A percentile compares a stretch with the other conserved stretches of the same genome.
These are phyloP conservation scores for Calamus simplicifolius DNA, from an alignment of 176 grass and related monocot genomes.

Conservation along the genomic window DNA sequence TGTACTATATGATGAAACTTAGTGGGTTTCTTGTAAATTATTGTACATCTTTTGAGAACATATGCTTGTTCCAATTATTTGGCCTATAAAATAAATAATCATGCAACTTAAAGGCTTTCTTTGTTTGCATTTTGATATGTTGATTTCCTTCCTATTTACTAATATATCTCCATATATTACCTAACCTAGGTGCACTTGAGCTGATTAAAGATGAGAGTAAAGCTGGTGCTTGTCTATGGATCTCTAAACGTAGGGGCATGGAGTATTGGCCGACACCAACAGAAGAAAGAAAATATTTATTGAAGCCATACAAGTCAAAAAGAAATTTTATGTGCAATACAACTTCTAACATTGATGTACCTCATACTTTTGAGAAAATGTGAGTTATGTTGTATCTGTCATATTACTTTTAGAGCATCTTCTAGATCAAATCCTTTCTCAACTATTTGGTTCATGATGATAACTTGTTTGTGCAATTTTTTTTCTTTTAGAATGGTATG, in stretches of 20 bases:
- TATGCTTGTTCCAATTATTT: too few species aligned
- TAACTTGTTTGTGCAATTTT: too few species aligned
- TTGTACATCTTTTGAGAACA: too few species aligned
- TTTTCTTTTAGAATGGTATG: too few species aligned
- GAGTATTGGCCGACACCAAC: slow-evolving; percentile 82
- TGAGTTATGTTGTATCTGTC: slow-evolving; percentile 34
- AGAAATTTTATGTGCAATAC: slow-evolving; percentile 34
- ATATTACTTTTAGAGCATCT: background rate
- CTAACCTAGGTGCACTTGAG: slow-evolving; percentile 55
- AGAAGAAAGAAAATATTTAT: slow-evolving; percentile 55
- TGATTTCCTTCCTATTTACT: background rate
- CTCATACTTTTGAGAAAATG: slow-evolving; percentile 86
- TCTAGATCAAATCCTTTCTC: too few species aligned
- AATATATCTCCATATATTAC: background rate
- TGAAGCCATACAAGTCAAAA: slow-evolving; percentile 40
- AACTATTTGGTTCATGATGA: too few species aligned
- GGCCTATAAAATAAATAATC: too few species aligned
- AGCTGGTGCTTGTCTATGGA: slow-evolving; percentile 92
- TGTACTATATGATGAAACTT: too few species aligned
- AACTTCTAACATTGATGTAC: slow-evolving; percentile 44
- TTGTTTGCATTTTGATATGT: too few species aligned
- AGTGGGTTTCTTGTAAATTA: too few species aligned
- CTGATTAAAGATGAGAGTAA: slow-evolving; percentile 92
- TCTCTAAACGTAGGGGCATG: slow-evolving; percentile 74
- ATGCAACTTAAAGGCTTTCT: too few species aligned